phyloP scores from a whole-genome alignment of 2,329 filamentous ascomycete species.

The Immersiporthe knoxdaviesiana region DNA sequence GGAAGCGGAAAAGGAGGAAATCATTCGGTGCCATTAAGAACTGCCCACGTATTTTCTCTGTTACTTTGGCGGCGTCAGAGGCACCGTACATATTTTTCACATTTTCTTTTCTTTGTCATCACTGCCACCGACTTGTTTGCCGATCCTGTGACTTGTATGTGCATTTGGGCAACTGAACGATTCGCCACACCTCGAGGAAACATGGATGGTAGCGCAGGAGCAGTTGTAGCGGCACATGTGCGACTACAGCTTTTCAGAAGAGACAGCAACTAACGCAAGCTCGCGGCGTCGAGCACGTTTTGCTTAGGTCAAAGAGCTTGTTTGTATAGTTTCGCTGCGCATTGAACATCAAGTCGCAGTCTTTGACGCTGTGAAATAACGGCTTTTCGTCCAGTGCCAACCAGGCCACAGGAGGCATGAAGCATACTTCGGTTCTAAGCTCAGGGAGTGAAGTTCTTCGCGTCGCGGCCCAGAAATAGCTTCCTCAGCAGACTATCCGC shows the following conservation, averaged over 20 bases:
- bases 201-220: not conserved
- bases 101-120: too few relatives aligned
- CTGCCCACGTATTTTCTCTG: constrained; percentile 55
- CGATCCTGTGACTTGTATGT: not conserved
- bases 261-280: not conserved
- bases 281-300: not conserved
- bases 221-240: not conserved
- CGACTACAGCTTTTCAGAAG: not conserved
- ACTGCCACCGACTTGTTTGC: not conserved
- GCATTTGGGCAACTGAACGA: not conserved
- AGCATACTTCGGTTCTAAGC: not conserved
- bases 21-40: constrained; percentile 59
- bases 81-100: constrained; percentile 65
- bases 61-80: constrained; percentile 87
- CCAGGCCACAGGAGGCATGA: not conserved
- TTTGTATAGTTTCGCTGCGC: not conserved
- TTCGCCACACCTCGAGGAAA: not conserved
- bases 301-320: not conserved
- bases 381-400: not conserved
- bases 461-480: not conserved
- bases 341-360: not conserved
- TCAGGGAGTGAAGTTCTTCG: not conserved
- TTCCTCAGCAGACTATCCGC: not conserved
- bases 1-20: constrained; percentile 57
- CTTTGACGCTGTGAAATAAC: not conserved